Conservation (phyloP, 306 rosid genomes). For the Castanea sativa region DNA sequence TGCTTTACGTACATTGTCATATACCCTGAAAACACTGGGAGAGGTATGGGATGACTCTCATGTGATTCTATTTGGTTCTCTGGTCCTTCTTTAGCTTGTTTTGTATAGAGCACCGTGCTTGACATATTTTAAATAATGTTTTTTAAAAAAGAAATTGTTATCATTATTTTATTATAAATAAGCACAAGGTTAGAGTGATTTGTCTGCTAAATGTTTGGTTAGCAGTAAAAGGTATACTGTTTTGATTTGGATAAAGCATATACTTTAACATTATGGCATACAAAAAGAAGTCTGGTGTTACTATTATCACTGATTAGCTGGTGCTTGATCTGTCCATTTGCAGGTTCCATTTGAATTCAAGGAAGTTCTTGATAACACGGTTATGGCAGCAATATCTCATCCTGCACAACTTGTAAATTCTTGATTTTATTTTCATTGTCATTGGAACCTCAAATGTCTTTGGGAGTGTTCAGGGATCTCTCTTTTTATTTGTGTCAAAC, state of each 20-base stretch:
- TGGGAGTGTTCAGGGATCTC: neutral
- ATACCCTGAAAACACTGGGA: slow-evolving; percentile 80
- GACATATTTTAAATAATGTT: neutral
- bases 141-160: neutral
- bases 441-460: slow-evolving; percentile 9
- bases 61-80: slow-evolving; percentile 3
- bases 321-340: slow-evolving; percentile 34
- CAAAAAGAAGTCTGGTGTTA: neutral
- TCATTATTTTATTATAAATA: too few relatives aligned
- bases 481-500: neutral
- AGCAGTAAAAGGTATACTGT: neutral
- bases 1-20: slow-evolving; percentile 77
- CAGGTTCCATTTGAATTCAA: slow-evolving; percentile 92
- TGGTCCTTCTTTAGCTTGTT: neutral
- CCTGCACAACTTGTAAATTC: slow-evolving; percentile 81
- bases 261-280: neutral
- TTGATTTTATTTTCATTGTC: neutral
- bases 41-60: slow-evolving; percentile 52
- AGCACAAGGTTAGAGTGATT: neutral
- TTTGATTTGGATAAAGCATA: neutral
- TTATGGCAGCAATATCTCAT: slow-evolving; percentile 87
- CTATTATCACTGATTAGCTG: neutral
- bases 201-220: neutral
- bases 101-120: neutral
- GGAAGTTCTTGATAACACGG: slow-evolving; percentile 83